These are phyloP conservation scores for Mycena chlorophos DNA, from an alignment of 768 basidiomycete genomes.

Conservation along the genomic window DNA sequence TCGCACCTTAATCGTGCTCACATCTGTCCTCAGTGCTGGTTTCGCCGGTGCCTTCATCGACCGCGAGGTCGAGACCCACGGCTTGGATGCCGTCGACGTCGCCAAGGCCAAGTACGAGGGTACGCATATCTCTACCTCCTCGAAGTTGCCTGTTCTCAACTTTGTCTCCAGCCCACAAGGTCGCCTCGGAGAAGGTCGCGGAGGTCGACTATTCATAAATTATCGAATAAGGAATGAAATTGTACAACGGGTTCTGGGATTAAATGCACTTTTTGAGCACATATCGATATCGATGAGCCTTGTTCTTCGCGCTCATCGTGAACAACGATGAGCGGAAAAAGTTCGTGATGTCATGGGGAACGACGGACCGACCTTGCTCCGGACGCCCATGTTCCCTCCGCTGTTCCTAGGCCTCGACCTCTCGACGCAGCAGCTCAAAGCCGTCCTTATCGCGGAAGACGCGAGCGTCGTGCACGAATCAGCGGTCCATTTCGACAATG, in stretches of 20 bases:
- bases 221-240: not conserved
- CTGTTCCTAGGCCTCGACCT: constrained; percentile 82
- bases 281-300: too few relatives aligned
- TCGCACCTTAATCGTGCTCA: not conserved
- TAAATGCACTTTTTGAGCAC: too few relatives aligned
- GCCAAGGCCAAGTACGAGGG: constrained; percentile 43
- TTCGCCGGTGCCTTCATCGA: constrained; percentile 46
- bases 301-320: not conserved
- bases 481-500: constrained; percentile 77
- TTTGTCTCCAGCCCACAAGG: constrained; percentile 16
- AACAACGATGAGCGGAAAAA: not conserved
- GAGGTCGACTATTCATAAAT: constrained; percentile 2
- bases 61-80: constrained; percentile 50
- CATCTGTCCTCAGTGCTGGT: constrained; percentile 38
- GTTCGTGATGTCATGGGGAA: not conserved
- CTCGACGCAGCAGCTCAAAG: constrained; percentile 85
- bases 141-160: not conserved
- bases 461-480: constrained; percentile 63
- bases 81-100: constrained; percentile 48
- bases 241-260: not conserved
- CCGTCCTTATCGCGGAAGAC: constrained; percentile 61
- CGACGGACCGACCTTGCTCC: not conserved
- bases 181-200: constrained; percentile 1
- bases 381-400: not conserved
- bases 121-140: constrained; percentile 8